Evolutionary conservation across 2,329 filamentous ascomycete genomes (phyloP), one percentile per base, ranked within the genome.

Genomic region (Aspergillus pseudotamarii): DNA sequence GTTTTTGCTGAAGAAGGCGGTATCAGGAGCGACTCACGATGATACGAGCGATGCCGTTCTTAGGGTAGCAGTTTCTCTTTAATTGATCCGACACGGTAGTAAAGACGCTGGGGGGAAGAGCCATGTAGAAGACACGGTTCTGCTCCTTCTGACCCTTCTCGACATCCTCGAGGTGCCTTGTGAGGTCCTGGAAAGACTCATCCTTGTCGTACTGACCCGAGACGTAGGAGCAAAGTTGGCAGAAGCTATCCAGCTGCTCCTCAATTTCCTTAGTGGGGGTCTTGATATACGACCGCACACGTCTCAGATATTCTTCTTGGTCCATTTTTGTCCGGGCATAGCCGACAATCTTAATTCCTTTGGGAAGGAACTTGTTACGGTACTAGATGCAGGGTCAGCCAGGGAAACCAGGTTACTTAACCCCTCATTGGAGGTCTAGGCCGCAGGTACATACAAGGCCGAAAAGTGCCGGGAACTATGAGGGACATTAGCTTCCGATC

Each of bases 271-370:
- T 96, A 71, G 94, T 97, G 19, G 95, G 95, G 19, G 94, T 95
- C 88, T 99, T 98, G 85, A 99, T 99, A 84, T 97, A 96, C 65
- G 93, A 97, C 83, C 91, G 94, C 81, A 99, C 93, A 71, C 95
- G 89, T 82, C 90, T 92, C 77, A 98, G 86, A 84, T 92, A 98
- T 81, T 99, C 95, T 68, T 93, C 89, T 75, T 94, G 93, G 83
- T 98, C 94, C 95, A 99, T 99, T 86, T 97, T 97, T 73, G 95
- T 99, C 78, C 95, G 90, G 74, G 95, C 95, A 92, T 99, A 99
- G 84, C 95, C 95, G 75, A 99, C 89, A 78, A 99, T 97, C 81
- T 89, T 92, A 82, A 97, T 93, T 81, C 96, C 93, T 82, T 96
- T 96, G 73, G 82, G 95, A 58, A 99, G 91, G 85, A 98, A 99